A percentile compares a stretch with the other conserved stretches of the same genome.
These are phyloP conservation scores for Claviceps arundinis DNA, from an alignment of 2,329 filamentous ascomycete genomes.

Conservation along the genomic window DNA sequence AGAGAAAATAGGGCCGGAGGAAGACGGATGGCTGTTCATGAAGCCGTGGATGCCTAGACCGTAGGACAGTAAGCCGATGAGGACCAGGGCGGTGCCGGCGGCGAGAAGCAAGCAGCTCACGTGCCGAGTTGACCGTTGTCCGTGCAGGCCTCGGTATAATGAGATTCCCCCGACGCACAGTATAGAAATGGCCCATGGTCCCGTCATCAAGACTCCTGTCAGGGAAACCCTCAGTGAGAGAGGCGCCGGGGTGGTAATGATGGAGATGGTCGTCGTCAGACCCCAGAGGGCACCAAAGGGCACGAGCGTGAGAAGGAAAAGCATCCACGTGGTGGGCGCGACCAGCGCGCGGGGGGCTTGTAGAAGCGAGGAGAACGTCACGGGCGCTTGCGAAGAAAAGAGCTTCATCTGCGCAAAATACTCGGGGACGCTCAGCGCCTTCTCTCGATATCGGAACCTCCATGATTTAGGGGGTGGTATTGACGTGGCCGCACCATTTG, in stretches of 20 bases:
- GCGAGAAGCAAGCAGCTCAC: slow-evolving; percentile 22
- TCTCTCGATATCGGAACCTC: slow-evolving; percentile 16
- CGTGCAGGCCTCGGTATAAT: slow-evolving; percentile 18
- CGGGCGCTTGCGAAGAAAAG: slow-evolving; percentile 20
- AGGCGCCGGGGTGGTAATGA: slow-evolving; percentile 32
- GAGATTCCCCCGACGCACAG: slow-evolving; percentile 19
- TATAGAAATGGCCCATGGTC: slow-evolving; percentile 29
- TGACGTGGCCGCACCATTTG: slow-evolving; percentile 11
- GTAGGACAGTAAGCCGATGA: slow-evolving; percentile 30
- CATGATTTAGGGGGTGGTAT: slow-evolving; percentile 10
- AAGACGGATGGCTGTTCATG: slow-evolving; percentile 15
- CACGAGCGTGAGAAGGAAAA: slow-evolving; percentile 31
- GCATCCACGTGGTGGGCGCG: slow-evolving; percentile 35
- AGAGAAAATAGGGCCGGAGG: slow-evolving; percentile 14
- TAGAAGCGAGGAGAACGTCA: slow-evolving; percentile 21
- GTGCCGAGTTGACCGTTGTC: slow-evolving; percentile 19
- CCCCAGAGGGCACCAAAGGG: slow-evolving; percentile 35
- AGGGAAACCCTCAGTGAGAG: slow-evolving; percentile 24
- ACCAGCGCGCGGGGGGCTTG: slow-evolving; percentile 33
- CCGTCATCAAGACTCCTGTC: slow-evolving; percentile 31
- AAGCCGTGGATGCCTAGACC: slow-evolving; percentile 24
- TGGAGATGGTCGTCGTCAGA: slow-evolving; percentile 29
- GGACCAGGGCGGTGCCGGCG: slow-evolving; percentile 24
- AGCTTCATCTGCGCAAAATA: slow-evolving; percentile 29
- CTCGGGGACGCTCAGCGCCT: slow-evolving; percentile 17